Conservation (phyloP, 306 rosid species). For the Trifolium dubium region DNA sequence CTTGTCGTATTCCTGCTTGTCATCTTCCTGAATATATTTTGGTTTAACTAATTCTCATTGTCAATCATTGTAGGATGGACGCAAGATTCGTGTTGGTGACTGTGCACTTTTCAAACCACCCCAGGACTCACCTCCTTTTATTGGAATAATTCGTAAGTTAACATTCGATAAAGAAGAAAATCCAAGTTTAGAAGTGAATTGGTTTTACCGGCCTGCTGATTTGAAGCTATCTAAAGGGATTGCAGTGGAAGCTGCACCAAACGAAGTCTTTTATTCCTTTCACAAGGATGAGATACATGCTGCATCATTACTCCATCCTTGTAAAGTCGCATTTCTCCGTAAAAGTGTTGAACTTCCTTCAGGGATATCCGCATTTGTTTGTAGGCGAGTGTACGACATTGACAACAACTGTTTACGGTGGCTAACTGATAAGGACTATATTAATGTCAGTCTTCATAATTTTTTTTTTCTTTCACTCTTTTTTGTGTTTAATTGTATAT, state of each 20-base stretch:
- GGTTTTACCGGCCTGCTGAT: constrained; percentile 94
- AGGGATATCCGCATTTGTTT: constrained; percentile 92
- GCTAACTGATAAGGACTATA: constrained; percentile 83
- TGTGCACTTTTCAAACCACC: constrained; percentile 98
- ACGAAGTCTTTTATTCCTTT: constrained; percentile 91
- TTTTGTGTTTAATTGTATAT: constrained; percentile 18
- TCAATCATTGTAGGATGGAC: constrained; percentile 71
- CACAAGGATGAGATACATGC: constrained; percentile 97
- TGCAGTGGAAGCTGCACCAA: constrained; percentile 80
- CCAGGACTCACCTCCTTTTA: constrained; percentile 82
- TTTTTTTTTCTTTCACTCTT: background rate
- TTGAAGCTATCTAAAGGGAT: constrained; percentile 75
- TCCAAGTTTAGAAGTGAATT: constrained; percentile 71
- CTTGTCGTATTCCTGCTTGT: background rate
- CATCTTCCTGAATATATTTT: background rate
- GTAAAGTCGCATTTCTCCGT: constrained; percentile 94
- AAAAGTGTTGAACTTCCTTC: constrained; percentile 91
- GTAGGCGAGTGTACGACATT: constrained; percentile 85
- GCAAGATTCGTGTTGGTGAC: constrained; percentile 86
- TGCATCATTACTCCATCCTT: constrained; percentile 93
- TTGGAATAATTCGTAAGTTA: constrained; percentile 86
- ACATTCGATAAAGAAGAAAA: constrained; percentile 54
- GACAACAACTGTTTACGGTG: constrained; percentile 84
- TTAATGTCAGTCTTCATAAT: constrained; percentile 66
- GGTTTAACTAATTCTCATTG: background rate